A percentile compares a stretch with the other conserved stretches of the same genome.
These are phyloP conservation scores for Limonium bicolor DNA, from an alignment of 148 eudicot genomes.

Conservation along the genomic window DNA sequence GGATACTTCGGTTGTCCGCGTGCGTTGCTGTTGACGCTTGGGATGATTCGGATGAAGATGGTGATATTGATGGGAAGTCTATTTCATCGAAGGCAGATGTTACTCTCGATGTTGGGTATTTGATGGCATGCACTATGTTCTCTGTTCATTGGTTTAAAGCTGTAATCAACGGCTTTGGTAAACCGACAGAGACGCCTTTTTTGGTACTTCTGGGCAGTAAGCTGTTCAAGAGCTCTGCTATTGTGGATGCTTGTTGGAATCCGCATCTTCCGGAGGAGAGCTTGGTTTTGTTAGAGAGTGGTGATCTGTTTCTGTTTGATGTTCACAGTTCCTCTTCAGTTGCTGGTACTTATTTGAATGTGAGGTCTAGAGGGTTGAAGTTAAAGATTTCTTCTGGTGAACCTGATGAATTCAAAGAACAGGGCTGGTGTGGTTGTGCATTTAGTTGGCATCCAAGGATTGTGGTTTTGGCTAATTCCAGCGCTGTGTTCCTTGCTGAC, in stretches of 20 bases:
- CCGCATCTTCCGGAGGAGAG: constrained; percentile 15
- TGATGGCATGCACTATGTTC: constrained; percentile 34
- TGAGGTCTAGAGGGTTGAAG: constrained; percentile 20
- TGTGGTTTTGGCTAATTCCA: constrained; percentile 40
- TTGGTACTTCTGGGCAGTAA: not conserved
- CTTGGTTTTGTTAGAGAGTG: constrained; percentile 36
- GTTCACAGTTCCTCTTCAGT: constrained; percentile 13
- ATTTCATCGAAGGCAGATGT: no score
- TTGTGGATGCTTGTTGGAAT: constrained; percentile 4
- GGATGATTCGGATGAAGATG: not conserved
- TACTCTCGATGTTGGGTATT: constrained; percentile 35
- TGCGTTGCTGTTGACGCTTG: constrained; percentile 13
- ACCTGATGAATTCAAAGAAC: constrained; percentile 4
- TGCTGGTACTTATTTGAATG: not conserved
- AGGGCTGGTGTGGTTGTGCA: no score
- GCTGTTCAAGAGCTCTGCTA: not conserved
- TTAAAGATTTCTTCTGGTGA: constrained; percentile 31
- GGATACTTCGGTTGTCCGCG: constrained; percentile 33
- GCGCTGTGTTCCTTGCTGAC: constrained; percentile 55
- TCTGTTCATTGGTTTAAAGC: constrained; percentile 8
- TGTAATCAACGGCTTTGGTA: no score
- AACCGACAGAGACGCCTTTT: no score
- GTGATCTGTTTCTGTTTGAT: constrained; percentile 52
- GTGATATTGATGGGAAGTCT: no score
- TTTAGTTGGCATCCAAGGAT: no score